Evolutionary conservation across 2,329 filamentous ascomycete genomes (phyloP), one percentile per base, ranked within the genome.

Genomic region (Fusarium sacchari): DNA sequence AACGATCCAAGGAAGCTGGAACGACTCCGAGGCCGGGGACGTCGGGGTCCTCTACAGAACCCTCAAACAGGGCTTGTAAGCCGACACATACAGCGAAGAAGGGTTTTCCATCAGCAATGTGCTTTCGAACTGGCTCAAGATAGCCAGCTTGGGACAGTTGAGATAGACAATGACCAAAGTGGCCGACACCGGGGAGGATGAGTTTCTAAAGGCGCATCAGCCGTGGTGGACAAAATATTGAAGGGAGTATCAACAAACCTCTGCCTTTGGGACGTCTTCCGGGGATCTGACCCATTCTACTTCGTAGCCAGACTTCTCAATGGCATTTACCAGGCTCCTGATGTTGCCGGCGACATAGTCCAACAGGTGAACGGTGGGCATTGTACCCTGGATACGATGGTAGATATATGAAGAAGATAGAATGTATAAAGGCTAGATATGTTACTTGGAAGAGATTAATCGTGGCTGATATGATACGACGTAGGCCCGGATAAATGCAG

Each of bases 31-130:
- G 85, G 3, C 96, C 96, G 6, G 90, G 83, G 20, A 94, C 91
- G 24, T 86, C 82, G 1, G 91, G 85, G 73, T 94, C 92, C 82
- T 99, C 96, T 44, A 90, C 89, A 0, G 96, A 98, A 14, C 93
- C 93, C 75, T 94, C 88, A 79, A 98, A 98, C 1, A 99, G 86
- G 2, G 94, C 94, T 83, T 99, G 96, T 20, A 98, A 82, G 6
- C 96, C 96, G 60, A 99, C 96, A 80, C 96, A 99, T 79, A 99
- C 97, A 56, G 93, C 95, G 92, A 99, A 97, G 81, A 99, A 98
- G 20, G 96, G 95, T 83, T 98, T 98, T n/a, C 95, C 95, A 20
- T 93, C 89, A 59, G 91, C 87, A 78, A 99, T 95, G 84, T 98
- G 95, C 74, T 91, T 87, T 76, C 88, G 90, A 73, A 99, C 92